Evolutionary conservation across 495 filamentous ascomycete genomes (phyloP).

Genomic region (Opeltia flavorubescens): DNA sequence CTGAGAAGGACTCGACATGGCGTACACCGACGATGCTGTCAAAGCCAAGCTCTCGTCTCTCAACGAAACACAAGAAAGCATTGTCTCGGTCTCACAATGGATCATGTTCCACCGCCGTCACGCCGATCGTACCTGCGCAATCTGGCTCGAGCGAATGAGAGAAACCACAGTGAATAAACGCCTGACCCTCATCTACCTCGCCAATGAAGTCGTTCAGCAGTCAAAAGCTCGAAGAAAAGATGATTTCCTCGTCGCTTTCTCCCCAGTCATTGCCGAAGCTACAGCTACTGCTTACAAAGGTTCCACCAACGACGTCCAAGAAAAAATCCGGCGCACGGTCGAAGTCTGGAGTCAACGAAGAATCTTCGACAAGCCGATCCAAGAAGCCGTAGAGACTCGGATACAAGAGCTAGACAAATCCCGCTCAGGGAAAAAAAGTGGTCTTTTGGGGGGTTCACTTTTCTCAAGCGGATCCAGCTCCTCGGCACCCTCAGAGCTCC

Average conservation of each 20-base stretch:
- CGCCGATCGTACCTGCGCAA: constrained; percentile 70
- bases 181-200: constrained; percentile 85
- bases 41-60: constrained; percentile 85
- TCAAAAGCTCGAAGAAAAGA: constrained; percentile 80
- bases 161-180: constrained; percentile 72
- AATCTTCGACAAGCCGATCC: constrained; percentile 71
- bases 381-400: constrained; percentile 61
- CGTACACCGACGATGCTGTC: constrained; percentile 87
- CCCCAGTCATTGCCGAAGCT: constrained; percentile 79
- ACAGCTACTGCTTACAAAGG: constrained; percentile 76
- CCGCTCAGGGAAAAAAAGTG: constrained; percentile 51
- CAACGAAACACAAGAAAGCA: constrained; percentile 92
- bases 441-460: constrained; percentile 54
- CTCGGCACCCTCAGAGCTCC: constrained; percentile 60
- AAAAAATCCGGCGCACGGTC: constrained; percentile 74
- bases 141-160: constrained; percentile 81
- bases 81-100: constrained; percentile 93
- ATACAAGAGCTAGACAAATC: constrained; percentile 71
- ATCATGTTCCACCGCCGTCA: constrained; percentile 81
- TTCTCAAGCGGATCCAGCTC: constrained; percentile 39
- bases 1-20: constrained; percentile 59
- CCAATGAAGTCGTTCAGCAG: constrained; percentile 94
- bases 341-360: constrained; percentile 82
- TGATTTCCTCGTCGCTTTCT: constrained; percentile 84
- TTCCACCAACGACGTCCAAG: constrained; percentile 65